Percentiles rank a stretch among this genome's conserved stretches.
Conservation (phyloP, 495 filamentous ascomycete genomes). For the Penicillium verhagenii region DNA sequence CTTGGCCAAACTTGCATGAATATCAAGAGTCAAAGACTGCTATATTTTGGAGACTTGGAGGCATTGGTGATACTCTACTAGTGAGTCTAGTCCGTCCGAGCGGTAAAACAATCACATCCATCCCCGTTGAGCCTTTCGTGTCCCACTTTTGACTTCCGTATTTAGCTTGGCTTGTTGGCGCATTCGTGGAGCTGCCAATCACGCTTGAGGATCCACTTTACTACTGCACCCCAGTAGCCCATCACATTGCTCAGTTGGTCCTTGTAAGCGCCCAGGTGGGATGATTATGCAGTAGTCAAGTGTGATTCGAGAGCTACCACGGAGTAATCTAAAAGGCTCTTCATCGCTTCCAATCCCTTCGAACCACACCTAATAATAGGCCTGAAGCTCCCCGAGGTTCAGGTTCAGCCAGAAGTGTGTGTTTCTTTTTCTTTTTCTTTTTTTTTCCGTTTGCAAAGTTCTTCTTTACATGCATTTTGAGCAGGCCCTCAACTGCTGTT, state of each 20-base stretch:
- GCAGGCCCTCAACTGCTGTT: neutral
- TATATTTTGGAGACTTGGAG: no score
- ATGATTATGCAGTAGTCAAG: slow-evolving; percentile 22
- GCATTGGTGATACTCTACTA: no score
- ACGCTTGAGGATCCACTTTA: slow-evolving; percentile 1
- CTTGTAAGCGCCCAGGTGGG: slow-evolving; percentile 23
- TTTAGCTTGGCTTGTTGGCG: slow-evolving; percentile 11
- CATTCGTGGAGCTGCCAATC: slow-evolving; percentile 8
- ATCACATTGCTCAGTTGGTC: slow-evolving; percentile 8
- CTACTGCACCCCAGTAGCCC: slow-evolving; percentile 6
- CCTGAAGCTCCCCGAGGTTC: slow-evolving; percentile 4
- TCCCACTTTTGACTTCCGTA: neutral
- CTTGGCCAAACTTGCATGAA: no score
- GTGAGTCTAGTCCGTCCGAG: neutral
- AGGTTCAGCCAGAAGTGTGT: no score
- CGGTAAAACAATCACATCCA: neutral
- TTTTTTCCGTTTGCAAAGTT: neutral
- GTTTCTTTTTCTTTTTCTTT: neutral
- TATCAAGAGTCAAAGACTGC: no score
- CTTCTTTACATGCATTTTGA: neutral
- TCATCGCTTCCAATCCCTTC: neutral
- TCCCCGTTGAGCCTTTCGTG: neutral
- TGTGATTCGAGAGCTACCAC: slow-evolving; percentile 19
- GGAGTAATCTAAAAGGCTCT: slow-evolving; percentile 7
- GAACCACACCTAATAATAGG: slow-evolving; percentile 18